These are phyloP conservation scores for Trichophyton mentagrophytes DNA, from an alignment of 2,329 filamentous ascomycete species.

Conservation along the genomic window DNA sequence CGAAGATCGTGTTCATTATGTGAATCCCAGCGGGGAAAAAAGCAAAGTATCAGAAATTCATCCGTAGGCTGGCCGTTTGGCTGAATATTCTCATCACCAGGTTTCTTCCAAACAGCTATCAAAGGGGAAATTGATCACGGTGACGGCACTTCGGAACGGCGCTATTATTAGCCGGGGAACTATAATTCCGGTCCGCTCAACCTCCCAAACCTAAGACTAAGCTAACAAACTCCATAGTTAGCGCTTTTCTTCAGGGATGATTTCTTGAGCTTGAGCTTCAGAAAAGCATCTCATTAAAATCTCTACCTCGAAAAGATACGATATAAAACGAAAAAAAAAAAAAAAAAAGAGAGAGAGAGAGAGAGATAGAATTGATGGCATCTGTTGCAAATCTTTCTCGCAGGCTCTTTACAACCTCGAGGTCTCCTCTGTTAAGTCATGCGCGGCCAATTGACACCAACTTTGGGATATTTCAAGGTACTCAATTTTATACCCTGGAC, in stretches of 20 bases:
- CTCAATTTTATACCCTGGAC: neutral
- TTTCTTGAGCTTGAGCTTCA: neutral
- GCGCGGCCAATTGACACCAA: conserved; percentile 24
- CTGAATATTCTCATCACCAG: no score
- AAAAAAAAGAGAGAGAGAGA: neutral
- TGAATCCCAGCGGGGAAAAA: neutral
- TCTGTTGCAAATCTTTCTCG: neutral
- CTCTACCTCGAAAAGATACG: neutral
- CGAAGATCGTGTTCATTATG: neutral
- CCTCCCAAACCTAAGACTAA: no score
- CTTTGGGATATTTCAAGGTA: conserved; percentile 29
- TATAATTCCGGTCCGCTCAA: no score
- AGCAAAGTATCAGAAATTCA: neutral
- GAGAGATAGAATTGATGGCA: neutral
- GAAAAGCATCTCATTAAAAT: no score
- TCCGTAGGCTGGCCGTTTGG: neutral
- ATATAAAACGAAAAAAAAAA: neutral
- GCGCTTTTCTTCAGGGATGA: no score
- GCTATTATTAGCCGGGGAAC: conserved; percentile 8
- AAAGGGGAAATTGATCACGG: conserved; percentile 2
- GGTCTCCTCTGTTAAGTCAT: neutral
- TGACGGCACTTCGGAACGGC: conserved; percentile 4
- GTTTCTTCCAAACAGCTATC: neutral
- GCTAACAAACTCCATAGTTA: no score
- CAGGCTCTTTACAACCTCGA: neutral